Conservation (phyloP, 176 grass and related monocot species). For the Puccinellia tenuiflora region DNA sequence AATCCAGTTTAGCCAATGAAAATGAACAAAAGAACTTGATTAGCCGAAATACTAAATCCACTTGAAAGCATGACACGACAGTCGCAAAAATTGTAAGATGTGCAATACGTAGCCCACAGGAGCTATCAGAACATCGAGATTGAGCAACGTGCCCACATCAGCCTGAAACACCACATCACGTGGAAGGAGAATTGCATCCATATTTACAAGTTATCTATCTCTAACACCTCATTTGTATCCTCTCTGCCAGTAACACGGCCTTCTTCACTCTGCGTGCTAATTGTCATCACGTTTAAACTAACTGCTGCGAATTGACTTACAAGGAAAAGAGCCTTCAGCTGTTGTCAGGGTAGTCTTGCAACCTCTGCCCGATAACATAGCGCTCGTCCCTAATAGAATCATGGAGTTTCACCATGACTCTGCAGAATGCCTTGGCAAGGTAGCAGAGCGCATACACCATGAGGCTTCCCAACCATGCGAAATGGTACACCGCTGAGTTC, state of each 20-base stretch:
- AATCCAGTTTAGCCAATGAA: background rate
- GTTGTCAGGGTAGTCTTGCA: slow-evolving; percentile 43
- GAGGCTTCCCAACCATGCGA: slow-evolving; percentile 52
- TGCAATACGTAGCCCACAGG: background rate
- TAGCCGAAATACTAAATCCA: background rate
- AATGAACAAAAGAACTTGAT: background rate
- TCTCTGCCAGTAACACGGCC: background rate
- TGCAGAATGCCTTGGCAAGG: slow-evolving; percentile 21
- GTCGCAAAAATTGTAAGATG: background rate
- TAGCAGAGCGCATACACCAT: slow-evolving; percentile 16
- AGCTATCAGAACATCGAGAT: background rate
- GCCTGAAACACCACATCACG: background rate
- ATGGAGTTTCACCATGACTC: slow-evolving; percentile 33
- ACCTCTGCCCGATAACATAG: slow-evolving; percentile 45
- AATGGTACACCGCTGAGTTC: slow-evolving; percentile 45
- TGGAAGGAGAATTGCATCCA: background rate
- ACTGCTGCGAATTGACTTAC: background rate
- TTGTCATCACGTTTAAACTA: background rate
- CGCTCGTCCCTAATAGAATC: slow-evolving; percentile 60
- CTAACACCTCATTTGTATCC: background rate
- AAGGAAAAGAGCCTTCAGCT: background rate
- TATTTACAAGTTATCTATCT: slow-evolving; percentile 13
- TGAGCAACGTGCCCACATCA: background rate
- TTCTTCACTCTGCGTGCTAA: background rate
- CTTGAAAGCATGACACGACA: background rate